A percentile compares a stretch with the other conserved stretches of the same genome.
phyloP scores from a whole-genome alignment of 805 yeast genomes.

The Wickerhamomyces bisporus region DNA sequence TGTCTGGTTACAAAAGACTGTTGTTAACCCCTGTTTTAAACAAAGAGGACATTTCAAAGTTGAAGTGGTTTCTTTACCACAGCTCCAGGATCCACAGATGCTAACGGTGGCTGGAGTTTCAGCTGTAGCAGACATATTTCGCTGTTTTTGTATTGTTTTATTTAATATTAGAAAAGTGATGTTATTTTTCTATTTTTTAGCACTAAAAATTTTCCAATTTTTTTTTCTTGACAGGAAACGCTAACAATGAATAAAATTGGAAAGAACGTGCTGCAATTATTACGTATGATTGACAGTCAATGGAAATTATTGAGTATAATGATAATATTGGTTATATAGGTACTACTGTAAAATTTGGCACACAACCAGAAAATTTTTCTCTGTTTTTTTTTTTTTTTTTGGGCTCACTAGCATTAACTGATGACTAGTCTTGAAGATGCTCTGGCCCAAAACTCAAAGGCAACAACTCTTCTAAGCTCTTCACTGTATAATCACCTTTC shows the following conservation, averaged over 20 bases:
- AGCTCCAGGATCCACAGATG: slow-evolving; percentile 72
- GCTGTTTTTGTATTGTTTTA: too few species aligned
- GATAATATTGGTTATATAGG: too few species aligned
- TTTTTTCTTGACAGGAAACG: neutral
- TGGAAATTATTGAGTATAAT: too few species aligned
- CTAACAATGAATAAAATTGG: too few species aligned
- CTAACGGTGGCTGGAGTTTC: neutral
- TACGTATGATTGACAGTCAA: too few species aligned
- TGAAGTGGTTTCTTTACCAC: slow-evolving; percentile 78
- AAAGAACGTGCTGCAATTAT: too few species aligned
- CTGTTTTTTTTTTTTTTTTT: too few species aligned
- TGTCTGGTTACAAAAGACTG: slow-evolving; percentile 73
- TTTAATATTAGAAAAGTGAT: neutral
- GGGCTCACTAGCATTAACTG: too few species aligned
- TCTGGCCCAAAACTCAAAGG: slow-evolving; percentile 90
- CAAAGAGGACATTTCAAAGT: slow-evolving; percentile 88
- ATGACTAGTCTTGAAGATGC: slow-evolving; percentile 8
- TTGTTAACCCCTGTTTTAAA: slow-evolving; percentile 58
- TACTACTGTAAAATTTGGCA: too few species aligned
- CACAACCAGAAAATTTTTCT: too few species aligned
- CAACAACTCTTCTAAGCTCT: slow-evolving; percentile 56
- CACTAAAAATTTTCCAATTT: neutral
- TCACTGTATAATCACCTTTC: slow-evolving; percentile 42
- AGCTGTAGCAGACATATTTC: neutral
- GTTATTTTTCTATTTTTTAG: neutral